Percentiles rank a stretch among this genome's conserved stretches.
Conservation (phyloP, 176 grass and related monocot species). For the Tuctoria greenei region DNA sequence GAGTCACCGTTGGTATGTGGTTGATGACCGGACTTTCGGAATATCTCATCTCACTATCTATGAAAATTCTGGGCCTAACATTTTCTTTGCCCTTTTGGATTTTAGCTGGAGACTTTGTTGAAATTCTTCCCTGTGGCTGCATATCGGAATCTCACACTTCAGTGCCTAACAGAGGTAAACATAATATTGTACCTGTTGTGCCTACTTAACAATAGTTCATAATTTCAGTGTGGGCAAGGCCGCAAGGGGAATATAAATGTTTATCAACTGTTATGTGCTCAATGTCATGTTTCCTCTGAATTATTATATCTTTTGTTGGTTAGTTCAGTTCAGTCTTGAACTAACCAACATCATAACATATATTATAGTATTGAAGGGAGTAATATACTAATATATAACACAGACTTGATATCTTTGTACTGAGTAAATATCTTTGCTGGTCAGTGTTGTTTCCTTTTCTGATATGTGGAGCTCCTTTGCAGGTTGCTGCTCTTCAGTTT, state of each 20-base stretch:
- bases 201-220: background rate
- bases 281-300: background rate
- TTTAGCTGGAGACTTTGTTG: slow-evolving; percentile 91
- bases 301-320: background rate
- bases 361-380: no score
- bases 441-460: background rate
- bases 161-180: slow-evolving; percentile 94
- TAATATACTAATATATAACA: slow-evolving; percentile 8
- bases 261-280: background rate
- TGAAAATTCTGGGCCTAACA: background rate
- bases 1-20: slow-evolving; percentile 85
- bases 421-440: background rate
- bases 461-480: slow-evolving; percentile 30
- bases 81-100: slow-evolving; percentile 18
- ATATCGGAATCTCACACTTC: slow-evolving; percentile 96
- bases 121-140: slow-evolving; percentile 89
- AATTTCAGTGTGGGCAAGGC: background rate
- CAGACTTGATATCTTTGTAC: background rate
- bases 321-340: background rate
- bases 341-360: no score
- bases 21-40: background rate
- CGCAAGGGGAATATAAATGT: background rate
- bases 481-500: slow-evolving; percentile 98
- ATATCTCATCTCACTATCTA: background rate
- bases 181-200: background rate